A percentile compares a stretch with the other conserved stretches of the same genome.
These are phyloP conservation scores for Perilla frutescens DNA, from an alignment of 257 asterid species.

Conservation along the genomic window DNA sequence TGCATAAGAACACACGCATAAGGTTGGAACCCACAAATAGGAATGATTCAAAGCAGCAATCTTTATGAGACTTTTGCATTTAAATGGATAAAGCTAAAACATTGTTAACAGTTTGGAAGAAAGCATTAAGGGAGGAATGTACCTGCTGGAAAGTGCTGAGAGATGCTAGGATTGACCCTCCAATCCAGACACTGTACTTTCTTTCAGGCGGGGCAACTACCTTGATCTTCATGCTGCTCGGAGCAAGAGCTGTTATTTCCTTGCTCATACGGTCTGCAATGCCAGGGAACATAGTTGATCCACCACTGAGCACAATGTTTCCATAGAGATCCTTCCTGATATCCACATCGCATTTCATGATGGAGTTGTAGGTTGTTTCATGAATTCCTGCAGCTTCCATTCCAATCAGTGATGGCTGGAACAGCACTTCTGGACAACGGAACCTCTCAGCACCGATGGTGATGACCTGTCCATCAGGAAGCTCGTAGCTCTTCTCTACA, in stretches of 20 bases:
- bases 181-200: conserved; percentile 80
- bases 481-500: conserved; percentile 46
- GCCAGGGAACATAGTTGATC: conserved; percentile 77
- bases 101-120: neutral
- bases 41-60: no score
- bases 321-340: conserved; percentile 74
- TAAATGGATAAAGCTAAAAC: no score
- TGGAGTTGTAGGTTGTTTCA: conserved; percentile 61
- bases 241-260: conserved; percentile 70
- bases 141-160: conserved; percentile 81
- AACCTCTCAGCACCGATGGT: conserved; percentile 51
- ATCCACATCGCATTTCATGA: conserved; percentile 60
- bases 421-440: conserved; percentile 51
- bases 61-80: no score
- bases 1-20: neutral
- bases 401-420: conserved; percentile 48
- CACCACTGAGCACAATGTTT: conserved; percentile 74
- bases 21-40: neutral
- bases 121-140: neutral
- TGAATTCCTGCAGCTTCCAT: conserved; percentile 55
- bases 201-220: conserved; percentile 76
- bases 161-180: conserved; percentile 73
- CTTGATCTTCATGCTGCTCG: conserved; percentile 71
- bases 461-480: conserved; percentile 50
- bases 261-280: conserved; percentile 75